Base-by-base conservation (phyloP, 257 asterid genomes). In the Plantago elongata region DNA sequence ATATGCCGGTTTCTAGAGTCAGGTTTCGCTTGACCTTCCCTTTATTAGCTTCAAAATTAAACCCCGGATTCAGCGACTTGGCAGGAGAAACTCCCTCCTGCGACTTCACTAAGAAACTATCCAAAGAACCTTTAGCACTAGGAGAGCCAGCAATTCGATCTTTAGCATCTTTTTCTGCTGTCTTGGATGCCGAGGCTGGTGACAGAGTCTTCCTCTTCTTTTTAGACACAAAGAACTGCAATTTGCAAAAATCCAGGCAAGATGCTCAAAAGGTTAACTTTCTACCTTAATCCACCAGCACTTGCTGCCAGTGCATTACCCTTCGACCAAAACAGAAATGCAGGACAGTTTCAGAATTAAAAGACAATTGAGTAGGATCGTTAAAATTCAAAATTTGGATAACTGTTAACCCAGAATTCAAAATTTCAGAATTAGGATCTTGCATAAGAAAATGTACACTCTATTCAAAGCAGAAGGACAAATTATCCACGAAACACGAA, bases 201-300 rank as follows among this genome's bases (percentile, higher is more conserved):
- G 99, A 86, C 61, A 66, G 42, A 77, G 68, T 40, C 82, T 83
- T 89, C 80, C 95, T 86, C 86, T 83, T 89, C 86, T 92, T 89
- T 68, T 74, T 84, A 7, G 97, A 84, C 61, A 86, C 73, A 77
- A 84, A 92, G 74, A 81, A 89, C 99, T 92, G 81, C 77, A 63
- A 27, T 13, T 68, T 29, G 47, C 46, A 11, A 13, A 52, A 22
- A 22, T 18, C 9, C 3, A 18, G 9, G 7, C 30, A 6, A 52
- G 27, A 13, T 52, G 3, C 18, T 3, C 17, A 6, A 16, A 13
- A 16, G 18, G 14, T 7, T 11, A 49, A 8, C 54, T 4, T 49
- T 1, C 17, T 18, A 11, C 13, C 57, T 18, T 16, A 51, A n/a
- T n/a, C n/a, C n/a, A n/a, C n/a, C n/a, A n/a, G n/a, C n/a, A n/a